Evolutionary conservation across 2,329 filamentous ascomycete genomes (phyloP), one percentile per base, ranked within the genome.

Genomic region (Xylaria digitata): DNA sequence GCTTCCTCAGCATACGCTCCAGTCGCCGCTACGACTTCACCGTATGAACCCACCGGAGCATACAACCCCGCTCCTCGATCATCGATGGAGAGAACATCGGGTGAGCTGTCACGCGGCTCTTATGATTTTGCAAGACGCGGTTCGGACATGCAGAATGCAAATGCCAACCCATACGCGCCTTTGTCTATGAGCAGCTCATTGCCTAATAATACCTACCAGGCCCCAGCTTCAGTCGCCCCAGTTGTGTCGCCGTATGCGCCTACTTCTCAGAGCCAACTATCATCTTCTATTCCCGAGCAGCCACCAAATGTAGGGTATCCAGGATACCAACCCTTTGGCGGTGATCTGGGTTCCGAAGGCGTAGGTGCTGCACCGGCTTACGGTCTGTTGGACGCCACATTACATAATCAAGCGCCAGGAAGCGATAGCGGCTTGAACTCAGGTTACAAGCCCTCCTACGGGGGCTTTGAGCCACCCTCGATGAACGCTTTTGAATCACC

Each of bases 1-100:
- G 82, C 83, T 46, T 77, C 79, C 8, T 86, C 86, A n/a, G 83
- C 84, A 43, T 87, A 87, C 72, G 81, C 84, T 0, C 83, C 85
- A 1, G 74, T 71, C 5, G 70, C 77, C 1, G 71, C 75, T 15
- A 66, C 74, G 5, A 63, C 72, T 2, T 75, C 76, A 23, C 73
- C 80, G 3, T 83, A 83, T 67, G 81, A 82, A 57, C 77, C 80
- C 43, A 69, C 60, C 30, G 59, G 63, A 46, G 57, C 69, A 48
- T 77, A 74, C 50, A 74, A 62, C 37, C 78, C 78, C 46, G 75
- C 78, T 6, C 73, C 79, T 55, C 77, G 79, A 57, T 81, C 82
- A 8, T 81, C 83, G 0, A 81, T 83, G 74, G 82, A 83, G 53
- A 80, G 82, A 61, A 79, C 80, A 17, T 84, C 83, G 1, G 78